Conservation (phyloP, 1,284 basidiomycete species). For the Trichosporon ovoides region DNA sequence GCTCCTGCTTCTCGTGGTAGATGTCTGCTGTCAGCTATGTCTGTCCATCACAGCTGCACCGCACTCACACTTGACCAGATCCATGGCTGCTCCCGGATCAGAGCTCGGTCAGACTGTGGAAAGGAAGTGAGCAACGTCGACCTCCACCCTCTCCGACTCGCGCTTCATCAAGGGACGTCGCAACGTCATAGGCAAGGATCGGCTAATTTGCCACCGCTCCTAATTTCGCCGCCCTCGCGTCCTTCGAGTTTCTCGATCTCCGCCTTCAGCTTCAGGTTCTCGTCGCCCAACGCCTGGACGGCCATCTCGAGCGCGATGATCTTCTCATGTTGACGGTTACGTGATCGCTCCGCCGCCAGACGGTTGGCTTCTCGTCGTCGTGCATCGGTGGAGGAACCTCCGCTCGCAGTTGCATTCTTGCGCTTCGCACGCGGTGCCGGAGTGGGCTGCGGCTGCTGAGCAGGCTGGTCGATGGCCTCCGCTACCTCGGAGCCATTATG, state of each 20-base stretch:
- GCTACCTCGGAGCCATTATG: not conserved
- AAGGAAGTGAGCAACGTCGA: not conserved
- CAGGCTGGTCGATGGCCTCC: not conserved
- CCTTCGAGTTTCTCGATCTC: conserved; percentile 35
- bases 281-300: conserved; percentile 31
- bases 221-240: conserved; percentile 6
- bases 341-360: conserved; percentile 44
- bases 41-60: not conserved
- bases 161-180: not conserved
- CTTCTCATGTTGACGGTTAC: conserved; percentile 38
- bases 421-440: not conserved
- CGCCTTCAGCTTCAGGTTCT: conserved; percentile 39
- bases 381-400: conserved; percentile 29
- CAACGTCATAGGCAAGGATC: not conserved
- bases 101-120: not conserved
- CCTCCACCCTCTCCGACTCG: not conserved
- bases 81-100: conserved; percentile 7
- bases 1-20: conserved; percentile 48
- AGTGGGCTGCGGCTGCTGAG: not conserved
- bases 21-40: conserved; percentile 28
- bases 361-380: conserved; percentile 46
- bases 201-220: not conserved
- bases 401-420: not conserved
- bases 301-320: conserved; percentile 34
- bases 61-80: conserved; percentile 13